Conservation (phyloP, 2,329 filamentous ascomycete species). For the Scortechinia acanthostroma region DNA sequence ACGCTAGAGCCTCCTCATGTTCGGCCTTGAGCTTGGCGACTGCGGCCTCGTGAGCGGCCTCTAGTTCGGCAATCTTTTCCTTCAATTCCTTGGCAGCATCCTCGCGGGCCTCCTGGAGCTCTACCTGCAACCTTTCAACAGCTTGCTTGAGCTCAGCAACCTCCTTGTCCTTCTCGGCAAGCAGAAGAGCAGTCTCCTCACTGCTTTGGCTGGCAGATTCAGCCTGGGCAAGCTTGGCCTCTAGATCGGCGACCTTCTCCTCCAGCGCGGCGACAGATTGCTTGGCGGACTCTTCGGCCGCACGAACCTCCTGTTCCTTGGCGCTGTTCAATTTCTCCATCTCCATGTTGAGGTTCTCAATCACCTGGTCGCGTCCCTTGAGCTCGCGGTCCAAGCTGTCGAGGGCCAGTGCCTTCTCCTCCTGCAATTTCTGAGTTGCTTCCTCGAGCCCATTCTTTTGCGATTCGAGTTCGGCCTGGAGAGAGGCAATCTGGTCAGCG, state of each 20-base stretch:
- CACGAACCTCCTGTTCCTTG: conserved; percentile 22
- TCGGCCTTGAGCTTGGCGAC: conserved; percentile 18
- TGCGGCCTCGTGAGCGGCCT: conserved; percentile 14
- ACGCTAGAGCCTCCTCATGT: conserved; percentile 12
- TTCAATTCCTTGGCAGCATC: conserved; percentile 10
- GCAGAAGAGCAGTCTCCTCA: conserved; percentile 17
- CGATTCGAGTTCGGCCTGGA: background rate
- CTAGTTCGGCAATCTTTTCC: conserved; percentile 15
- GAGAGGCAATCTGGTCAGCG: conserved; percentile 5
- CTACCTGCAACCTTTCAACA: conserved; percentile 18
- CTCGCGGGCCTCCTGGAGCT: conserved; percentile 18
- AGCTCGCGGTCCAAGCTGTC: conserved; percentile 20
- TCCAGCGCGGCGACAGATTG: conserved; percentile 15
- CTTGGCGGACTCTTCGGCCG: conserved; percentile 19
- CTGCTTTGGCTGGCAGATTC: conserved; percentile 7
- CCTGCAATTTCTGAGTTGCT: conserved; percentile 7
- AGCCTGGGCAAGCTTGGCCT: background rate
- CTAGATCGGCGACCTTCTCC: background rate
- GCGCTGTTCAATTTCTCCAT: conserved; percentile 19
- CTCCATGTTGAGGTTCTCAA: conserved; percentile 26
- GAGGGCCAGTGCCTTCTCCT: conserved; percentile 18
- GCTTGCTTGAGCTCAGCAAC: conserved; percentile 19
- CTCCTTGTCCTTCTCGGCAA: conserved; percentile 24
- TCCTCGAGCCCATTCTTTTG: background rate
- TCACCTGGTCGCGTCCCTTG: conserved; percentile 22